phyloP scores from a whole-genome alignment of 1,139 yeast genomes.

The Trichomonascaceae sp. region DNA sequence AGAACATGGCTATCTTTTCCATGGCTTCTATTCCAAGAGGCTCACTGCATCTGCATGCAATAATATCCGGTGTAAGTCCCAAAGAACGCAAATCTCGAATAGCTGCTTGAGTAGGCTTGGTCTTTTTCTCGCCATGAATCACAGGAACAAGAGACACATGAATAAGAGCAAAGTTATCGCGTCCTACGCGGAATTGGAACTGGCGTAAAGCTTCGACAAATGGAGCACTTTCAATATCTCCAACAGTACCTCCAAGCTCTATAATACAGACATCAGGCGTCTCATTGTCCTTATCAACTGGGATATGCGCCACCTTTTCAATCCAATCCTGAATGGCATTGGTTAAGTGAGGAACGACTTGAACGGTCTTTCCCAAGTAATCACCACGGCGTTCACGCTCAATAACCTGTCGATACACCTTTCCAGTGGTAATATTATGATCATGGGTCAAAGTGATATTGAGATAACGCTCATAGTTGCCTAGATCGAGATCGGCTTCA shows the following conservation, averaged over 20 bases:
- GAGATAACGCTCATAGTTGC: constrained; percentile 94
- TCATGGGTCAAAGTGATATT: constrained; percentile 88
- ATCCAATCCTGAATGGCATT: constrained; percentile 98
- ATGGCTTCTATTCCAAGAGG: constrained; percentile 75
- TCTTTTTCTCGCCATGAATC: constrained; percentile 96
- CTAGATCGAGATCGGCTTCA: constrained; percentile 95
- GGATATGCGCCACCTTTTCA: constrained; percentile 82
- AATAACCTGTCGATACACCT: constrained; percentile 88
- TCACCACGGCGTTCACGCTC: constrained; percentile 96
- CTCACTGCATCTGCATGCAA: constrained; percentile 94
- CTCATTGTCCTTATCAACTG: constrained; percentile 87
- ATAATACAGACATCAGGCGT: constrained; percentile 90
- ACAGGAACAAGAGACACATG: constrained; percentile 97
- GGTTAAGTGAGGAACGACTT: constrained; percentile 96
- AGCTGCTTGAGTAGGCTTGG: constrained; percentile 99
- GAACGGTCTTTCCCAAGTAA: constrained; percentile 97
- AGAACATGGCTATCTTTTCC: constrained; percentile 96
- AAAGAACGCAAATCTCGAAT: constrained; percentile 91
- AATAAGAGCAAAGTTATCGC: constrained; percentile 87
- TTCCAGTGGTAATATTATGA: constrained; percentile 97
- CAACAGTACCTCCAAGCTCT: constrained; percentile 98
- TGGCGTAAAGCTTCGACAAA: constrained; percentile 98
- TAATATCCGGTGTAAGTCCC: constrained; percentile 93
- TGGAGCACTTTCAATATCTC: constrained; percentile 98
- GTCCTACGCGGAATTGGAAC: constrained; percentile 94